Base-by-base conservation (phyloP, 345 rosid species). In the Citrus mangshanensis region DNA sequence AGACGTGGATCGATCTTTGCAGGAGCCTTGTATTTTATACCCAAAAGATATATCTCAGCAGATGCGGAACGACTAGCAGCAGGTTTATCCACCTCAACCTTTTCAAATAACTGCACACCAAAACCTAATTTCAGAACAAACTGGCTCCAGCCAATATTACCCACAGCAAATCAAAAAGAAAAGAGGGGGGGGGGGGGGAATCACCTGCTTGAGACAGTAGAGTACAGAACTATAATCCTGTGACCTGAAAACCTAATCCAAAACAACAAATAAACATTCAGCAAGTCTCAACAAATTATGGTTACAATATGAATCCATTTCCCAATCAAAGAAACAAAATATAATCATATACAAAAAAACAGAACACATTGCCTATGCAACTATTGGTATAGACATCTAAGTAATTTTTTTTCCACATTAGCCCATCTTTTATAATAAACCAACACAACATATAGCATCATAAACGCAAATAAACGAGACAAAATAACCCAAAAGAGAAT, bases 71-170 rank as follows among this genome's bases (percentile, higher is more conserved):
- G 97, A 89, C 97, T 93, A 22, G 99, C 99, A 7, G 93, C 88
- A 14, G 99, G 99, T 82, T 96, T 96, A 78, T 84, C 93, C 79
- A 94, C 97, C 84, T 94, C 98, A 72, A 94, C 97, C 86, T 91
- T 96, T 38, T 93, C 98, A 87, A 96, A 94, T 38, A 96, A 89
- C 98, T 96, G 74, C 73, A 83, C 9, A 75, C 9, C 18, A 46
- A 77, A 79, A 12, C 32, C 61, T 60, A 81, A 27, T n/a, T 59
- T 70, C 49, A 81, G 69, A 65, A 70, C 60, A 49, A 77, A 27
- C 18, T 60, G 16, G 34, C 37, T 19, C 14, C 30, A 28, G 30
- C 12, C 3, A 42, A 14, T 13, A 51, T 6, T 14, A 30, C 30
- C 22, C 22, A 28, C n/a, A 18, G 28, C 25, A 7, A 7, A 2